Conservation (phyloP, 2,329 filamentous ascomycete genomes). For the Cadophora sp. region DNA sequence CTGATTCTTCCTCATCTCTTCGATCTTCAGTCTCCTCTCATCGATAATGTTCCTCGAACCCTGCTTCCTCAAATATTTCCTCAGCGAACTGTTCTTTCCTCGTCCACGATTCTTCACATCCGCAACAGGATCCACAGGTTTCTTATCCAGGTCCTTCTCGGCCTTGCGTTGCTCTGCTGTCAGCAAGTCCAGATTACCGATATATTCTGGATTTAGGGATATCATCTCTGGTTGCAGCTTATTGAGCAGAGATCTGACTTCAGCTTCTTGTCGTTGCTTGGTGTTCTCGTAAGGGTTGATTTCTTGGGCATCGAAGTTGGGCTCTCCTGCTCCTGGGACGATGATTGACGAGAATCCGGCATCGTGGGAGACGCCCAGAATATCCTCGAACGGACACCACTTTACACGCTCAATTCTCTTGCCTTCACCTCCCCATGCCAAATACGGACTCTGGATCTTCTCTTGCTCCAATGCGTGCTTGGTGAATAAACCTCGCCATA, state of each 20-base stretch:
- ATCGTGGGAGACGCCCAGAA: slow-evolving; percentile 85
- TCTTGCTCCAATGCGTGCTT: slow-evolving; percentile 73
- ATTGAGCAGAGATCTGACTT: slow-evolving; percentile 89
- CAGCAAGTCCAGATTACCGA: slow-evolving; percentile 85
- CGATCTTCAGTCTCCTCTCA: slow-evolving; percentile 86
- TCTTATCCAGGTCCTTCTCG: slow-evolving; percentile 81
- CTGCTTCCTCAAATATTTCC: slow-evolving; percentile 91
- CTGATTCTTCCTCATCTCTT: slow-evolving; percentile 76
- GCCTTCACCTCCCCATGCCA: slow-evolving; percentile 90
- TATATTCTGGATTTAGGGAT: slow-evolving; percentile 87
- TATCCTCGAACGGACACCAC: slow-evolving; percentile 96
- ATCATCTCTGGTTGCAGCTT: slow-evolving; percentile 99
- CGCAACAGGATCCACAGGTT: slow-evolving; percentile 61
- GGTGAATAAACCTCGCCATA: slow-evolving; percentile 91
- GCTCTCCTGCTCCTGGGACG: slow-evolving; percentile 92
- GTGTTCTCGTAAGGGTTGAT: slow-evolving; percentile 93
- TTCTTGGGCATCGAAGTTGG: slow-evolving; percentile 94
- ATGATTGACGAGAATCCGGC: slow-evolving; percentile 89
- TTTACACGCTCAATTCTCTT: slow-evolving; percentile 78
- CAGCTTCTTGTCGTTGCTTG: slow-evolving; percentile 90
- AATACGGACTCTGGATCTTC: slow-evolving; percentile 87
- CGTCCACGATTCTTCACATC: slow-evolving; percentile 78
- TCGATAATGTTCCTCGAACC: slow-evolving; percentile 93
- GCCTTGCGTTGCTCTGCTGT: slow-evolving; percentile 78
- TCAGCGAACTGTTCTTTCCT: slow-evolving; percentile 87